Evolutionary conservation across 441 rosid genomes (phyloP), one percentile per base, ranked within the genome.

Genomic region (Mallotus japonicus): DNA sequence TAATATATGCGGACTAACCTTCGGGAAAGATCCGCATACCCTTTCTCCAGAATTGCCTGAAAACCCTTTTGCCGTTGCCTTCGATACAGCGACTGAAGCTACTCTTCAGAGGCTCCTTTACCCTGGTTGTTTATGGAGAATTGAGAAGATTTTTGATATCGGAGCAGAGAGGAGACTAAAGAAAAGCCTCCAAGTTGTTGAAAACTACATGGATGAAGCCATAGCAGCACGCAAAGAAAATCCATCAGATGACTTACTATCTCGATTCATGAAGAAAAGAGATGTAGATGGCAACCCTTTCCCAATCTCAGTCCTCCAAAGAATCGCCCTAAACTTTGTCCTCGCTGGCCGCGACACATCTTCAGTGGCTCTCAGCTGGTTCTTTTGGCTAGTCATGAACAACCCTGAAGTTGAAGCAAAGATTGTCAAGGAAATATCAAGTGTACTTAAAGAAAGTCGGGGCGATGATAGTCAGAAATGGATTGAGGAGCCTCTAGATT

Each of bases 321-420:
- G 89, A 16, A 93, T 93, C 32, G 98, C 98, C n/a, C 85, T 93
- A 0, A 93, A 93, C 84, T 93, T 93, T 67, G 97, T 92, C 68
- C 93, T 93, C 0, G 98, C 98, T 0, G 98, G 98, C 59, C 88
- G 98, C 0, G 98, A 93, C 81, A 93, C 98, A 5, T 93, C 98
- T 5, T 93, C 97, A 0, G 98, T 93, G 15, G 98, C 98, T 5
- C 82, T 93, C 40, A 91, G 96, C 81, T 93, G 97, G 98, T 93
- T 93, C 83, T 93, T 93, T 84, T 93, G 97, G 97, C 91, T 90
- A 0, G 88, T 93, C 65, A 90, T 93, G 97, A 90, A 86, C 79
- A 76, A 87, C 50, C 87, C 86, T 0, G 82, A 82, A 40, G 81
- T 90, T 0, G 98, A 93, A 80, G 73, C 71, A 59, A 90, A 87